Percentiles rank a stretch among this genome's conserved stretches.
These are phyloP conservation scores for Phytophthora crassamura DNA, from an alignment of 352 stramenopile genomes.

Conservation along the genomic window DNA sequence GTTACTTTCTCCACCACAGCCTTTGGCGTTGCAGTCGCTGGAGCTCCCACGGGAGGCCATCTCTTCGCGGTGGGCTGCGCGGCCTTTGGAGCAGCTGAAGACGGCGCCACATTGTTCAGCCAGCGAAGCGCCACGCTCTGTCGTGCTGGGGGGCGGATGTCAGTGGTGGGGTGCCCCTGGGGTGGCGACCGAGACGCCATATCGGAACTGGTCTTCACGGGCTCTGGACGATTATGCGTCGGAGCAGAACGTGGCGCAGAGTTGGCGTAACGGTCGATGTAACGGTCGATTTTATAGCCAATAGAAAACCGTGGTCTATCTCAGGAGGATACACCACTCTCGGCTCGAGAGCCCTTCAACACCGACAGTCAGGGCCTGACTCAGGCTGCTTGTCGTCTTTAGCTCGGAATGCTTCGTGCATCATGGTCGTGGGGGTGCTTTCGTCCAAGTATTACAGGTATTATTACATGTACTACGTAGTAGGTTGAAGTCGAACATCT, in stretches of 20 bases:
- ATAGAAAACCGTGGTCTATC: conserved; percentile 3
- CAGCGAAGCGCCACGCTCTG: conserved; percentile 36
- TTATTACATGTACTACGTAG: too few relatives aligned
- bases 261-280: conserved; percentile 16
- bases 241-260: conserved; percentile 3
- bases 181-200: conserved; percentile 56
- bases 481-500: conserved; percentile 19
- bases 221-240: conserved; percentile 17
- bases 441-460: too few relatives aligned
- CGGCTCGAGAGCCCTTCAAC: too few relatives aligned
- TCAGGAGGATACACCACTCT: too few relatives aligned
- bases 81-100: conserved; percentile 8
- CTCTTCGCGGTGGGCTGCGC: conserved; percentile 14
- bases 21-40: background rate
- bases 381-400: too few relatives aligned
- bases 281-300: conserved; percentile 22
- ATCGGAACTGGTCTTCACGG: background rate
- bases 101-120: conserved; percentile 16
- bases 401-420: too few relatives aligned
- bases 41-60: conserved; percentile 5
- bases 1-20: background rate
- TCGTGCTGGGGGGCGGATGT: conserved; percentile 25
- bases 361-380: too few relatives aligned
- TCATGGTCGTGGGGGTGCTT: too few relatives aligned
- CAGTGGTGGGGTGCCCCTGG: conserved; percentile 28